phyloP scores from a whole-genome alignment of 2,329 filamentous ascomycete species.

The Gnomoniopsis sp. region DNA sequence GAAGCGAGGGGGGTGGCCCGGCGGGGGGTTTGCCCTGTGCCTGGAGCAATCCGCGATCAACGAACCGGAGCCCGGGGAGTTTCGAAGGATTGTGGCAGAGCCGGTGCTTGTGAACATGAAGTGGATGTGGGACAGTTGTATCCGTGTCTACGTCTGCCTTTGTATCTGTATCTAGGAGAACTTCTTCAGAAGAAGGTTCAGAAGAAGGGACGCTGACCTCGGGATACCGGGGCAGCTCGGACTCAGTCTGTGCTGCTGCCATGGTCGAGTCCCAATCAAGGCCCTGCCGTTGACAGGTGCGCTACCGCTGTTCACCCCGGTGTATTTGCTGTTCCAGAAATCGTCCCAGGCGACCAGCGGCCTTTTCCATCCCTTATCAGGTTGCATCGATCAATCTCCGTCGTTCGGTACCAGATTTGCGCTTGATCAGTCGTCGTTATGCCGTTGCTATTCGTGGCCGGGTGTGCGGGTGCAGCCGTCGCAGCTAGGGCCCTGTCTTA shows the following conservation, averaged over 20 bases:
- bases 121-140: background rate
- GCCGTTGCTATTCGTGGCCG: background rate
- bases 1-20: slow-evolving; percentile 30
- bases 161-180: background rate
- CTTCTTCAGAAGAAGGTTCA: background rate
- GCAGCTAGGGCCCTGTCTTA: background rate
- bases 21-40: slow-evolving; percentile 34
- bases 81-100: slow-evolving; percentile 54
- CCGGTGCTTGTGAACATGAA: slow-evolving; percentile 41
- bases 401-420: background rate
- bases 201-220: too few species aligned
- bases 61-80: slow-evolving; percentile 52
- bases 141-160: background rate
- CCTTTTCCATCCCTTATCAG: background rate
- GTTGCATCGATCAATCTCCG: background rate
- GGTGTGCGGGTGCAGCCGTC: background rate
- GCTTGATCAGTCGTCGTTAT: background rate
- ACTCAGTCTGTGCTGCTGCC: slow-evolving; percentile 6
- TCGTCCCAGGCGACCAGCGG: background rate
- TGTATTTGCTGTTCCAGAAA: background rate
- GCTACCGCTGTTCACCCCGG: background rate
- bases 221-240: background rate
- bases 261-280: background rate
- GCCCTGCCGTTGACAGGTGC: too few species aligned
- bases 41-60: slow-evolving; percentile 31